Base-by-base conservation (phyloP, 2,329 filamentous ascomycete genomes). In the Gliomastix tumulicola region DNA sequence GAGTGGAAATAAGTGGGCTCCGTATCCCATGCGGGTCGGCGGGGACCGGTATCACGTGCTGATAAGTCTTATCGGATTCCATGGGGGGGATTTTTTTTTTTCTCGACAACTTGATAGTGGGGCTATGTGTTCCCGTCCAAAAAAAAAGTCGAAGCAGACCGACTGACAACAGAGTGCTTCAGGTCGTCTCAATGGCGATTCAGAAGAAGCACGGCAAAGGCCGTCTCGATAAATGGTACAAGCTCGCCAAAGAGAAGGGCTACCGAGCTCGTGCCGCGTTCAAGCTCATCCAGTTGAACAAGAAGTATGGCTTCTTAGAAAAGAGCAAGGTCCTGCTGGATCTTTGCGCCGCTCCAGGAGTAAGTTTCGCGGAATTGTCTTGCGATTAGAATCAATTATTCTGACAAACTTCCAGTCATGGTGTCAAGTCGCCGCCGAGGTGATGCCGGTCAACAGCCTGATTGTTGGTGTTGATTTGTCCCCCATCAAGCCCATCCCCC, bases 141-240 rank as follows among this genome's bases (percentile, higher is more conserved):
- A 61, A 60, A 61, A n/a, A n/a, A n/a, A n/a, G 16, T n/a, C n/a
- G n/a, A n/a, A n/a, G n/a, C n/a, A n/a, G n/a, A n/a, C n/a, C n/a
- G n/a, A n/a, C n/a, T n/a, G n/a, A n/a, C n/a, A n/a, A n/a, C n/a
- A n/a, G n/a, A n/a, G 11, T 18, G 22, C 9, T 34, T 4, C 25
- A 28, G 17, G 13, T n/a, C 42, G 41, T 36, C 42, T 47, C 38
- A 39, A 97, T 97, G 92, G 89, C 87, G 55, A 90, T 97, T 54
- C 88, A 97, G 58, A 96, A 97, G 76, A 97, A 97, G 76, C 85
- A 95, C 68, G 90, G 88, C 67, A 97, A 97, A 70, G 90, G 90
- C 63, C 89, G 90, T 77, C 74, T 96, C 54, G 92, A 98, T 66
- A 96, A 97, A 66, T 97, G 89, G 87, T 98, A 97, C 67, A 90